phyloP scores from a whole-genome alignment of 1,284 basidiomycete species.

The Ustilago hordei region DNA sequence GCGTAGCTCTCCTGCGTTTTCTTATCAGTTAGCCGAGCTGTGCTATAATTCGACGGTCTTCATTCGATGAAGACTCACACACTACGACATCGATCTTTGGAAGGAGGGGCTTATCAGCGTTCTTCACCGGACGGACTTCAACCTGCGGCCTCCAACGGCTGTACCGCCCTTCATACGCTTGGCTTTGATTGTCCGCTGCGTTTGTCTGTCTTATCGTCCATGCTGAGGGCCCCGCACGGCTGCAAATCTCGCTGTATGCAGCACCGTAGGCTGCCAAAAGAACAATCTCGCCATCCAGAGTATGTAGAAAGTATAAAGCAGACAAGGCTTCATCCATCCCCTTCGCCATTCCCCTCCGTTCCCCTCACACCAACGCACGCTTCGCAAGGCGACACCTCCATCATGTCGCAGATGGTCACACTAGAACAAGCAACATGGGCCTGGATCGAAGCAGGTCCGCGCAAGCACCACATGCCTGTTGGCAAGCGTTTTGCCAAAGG shows the following conservation, averaged over 20 bases:
- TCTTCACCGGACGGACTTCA: neutral
- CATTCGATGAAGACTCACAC: neutral
- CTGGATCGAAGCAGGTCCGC: constrained; percentile 56
- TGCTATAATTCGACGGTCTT: neutral
- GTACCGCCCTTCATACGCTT: neutral
- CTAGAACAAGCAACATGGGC: constrained; percentile 62
- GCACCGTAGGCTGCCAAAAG: too few relatives aligned
- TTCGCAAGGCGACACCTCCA: constrained; percentile 2
- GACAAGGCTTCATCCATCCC: too few relatives aligned
- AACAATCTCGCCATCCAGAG: too few relatives aligned
- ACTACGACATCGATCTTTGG: constrained; percentile 3
- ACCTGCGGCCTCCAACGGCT: neutral
- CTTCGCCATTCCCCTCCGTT: neutral
- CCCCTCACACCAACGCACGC: neutral
- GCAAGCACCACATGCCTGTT: constrained; percentile 47
- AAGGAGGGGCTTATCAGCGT: neutral
- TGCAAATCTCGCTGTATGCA: neutral
- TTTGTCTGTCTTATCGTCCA: neutral
- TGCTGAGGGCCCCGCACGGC: neutral
- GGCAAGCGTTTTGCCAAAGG: constrained; percentile 56
- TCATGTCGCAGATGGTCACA: constrained; percentile 55
- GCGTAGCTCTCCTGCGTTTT: neutral
- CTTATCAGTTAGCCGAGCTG: constrained; percentile 9
- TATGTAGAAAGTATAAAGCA: neutral
- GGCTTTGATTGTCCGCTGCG: neutral